Conservation (phyloP, 805 yeast genomes). For the Metschnikowia hibisci region DNA sequence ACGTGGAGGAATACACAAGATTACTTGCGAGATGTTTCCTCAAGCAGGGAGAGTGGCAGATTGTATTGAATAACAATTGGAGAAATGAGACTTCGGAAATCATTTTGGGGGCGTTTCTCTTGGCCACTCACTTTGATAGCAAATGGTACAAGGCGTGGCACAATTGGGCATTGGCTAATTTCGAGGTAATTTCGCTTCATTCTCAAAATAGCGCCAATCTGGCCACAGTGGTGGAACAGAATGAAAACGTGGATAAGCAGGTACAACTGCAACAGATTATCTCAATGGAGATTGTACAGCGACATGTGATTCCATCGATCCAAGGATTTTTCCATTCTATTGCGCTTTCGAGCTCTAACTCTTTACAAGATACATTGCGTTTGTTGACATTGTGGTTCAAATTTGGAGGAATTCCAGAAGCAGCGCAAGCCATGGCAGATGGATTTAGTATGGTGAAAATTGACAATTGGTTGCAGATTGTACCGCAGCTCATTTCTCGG, state of each 20-base stretch:
- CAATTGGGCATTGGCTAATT: constrained; percentile 97
- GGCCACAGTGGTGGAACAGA: constrained; percentile 25
- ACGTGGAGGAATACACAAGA: constrained; percentile 77
- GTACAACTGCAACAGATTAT: constrained; percentile 18
- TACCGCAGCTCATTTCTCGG: constrained; percentile 93
- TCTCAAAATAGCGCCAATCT: constrained; percentile 23
- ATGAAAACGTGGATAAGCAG: constrained; percentile 18
- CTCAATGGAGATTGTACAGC: constrained; percentile 58
- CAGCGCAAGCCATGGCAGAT: constrained; percentile 83
- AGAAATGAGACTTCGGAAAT: constrained; percentile 71
- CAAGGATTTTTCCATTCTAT: constrained; percentile 95
- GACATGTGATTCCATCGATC: constrained; percentile 94
- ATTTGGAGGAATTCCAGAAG: constrained; percentile 90
- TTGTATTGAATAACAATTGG: constrained; percentile 77
- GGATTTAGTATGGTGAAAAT: constrained; percentile 86
- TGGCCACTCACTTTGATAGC: constrained; percentile 92
- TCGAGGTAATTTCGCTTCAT: constrained; percentile 80
- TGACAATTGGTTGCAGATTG: constrained; percentile 92
- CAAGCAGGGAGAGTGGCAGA: constrained; percentile 99
- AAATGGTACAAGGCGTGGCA: constrained; percentile 99
- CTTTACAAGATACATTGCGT: constrained; percentile 89
- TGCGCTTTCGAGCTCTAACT: constrained; percentile 77
- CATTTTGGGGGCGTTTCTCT: constrained; percentile 82
- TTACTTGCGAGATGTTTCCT: constrained; percentile 89
- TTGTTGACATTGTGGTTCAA: constrained; percentile 92